phyloP scores from a whole-genome alignment of 495 filamentous ascomycete species.

The Aspergillus wentii region DNA sequence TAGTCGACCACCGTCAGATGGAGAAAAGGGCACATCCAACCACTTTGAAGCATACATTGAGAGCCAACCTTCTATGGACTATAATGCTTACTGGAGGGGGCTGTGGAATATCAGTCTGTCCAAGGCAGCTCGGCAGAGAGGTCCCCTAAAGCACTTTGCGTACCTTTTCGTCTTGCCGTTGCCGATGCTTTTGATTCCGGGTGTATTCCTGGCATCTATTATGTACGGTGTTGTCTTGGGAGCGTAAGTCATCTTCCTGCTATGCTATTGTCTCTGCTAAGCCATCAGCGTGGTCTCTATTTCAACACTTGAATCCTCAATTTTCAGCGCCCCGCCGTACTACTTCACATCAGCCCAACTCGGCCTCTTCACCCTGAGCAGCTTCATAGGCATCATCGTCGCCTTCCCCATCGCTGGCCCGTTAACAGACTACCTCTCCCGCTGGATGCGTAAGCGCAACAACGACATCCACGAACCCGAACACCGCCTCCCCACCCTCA shows the following conservation, averaged over 20 bases:
- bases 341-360: slow-evolving; percentile 20
- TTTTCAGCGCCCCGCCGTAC: slow-evolving; percentile 26
- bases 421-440: slow-evolving; percentile 25
- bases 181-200: slow-evolving; percentile 25
- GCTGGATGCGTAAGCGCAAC: slow-evolving; percentile 22
- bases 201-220: slow-evolving; percentile 22
- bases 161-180: slow-evolving; percentile 27
- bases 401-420: slow-evolving; percentile 28
- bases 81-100: slow-evolving; percentile 20
- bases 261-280: too few species aligned
- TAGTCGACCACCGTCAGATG: slow-evolving; percentile 12
- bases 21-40: too few species aligned
- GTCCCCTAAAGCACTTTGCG: slow-evolving; percentile 12
- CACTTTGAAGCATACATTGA: slow-evolving; percentile 9
- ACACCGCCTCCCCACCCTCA: slow-evolving; percentile 24
- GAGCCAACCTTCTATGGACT: slow-evolving; percentile 14
- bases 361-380: slow-evolving; percentile 25
- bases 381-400: slow-evolving; percentile 25
- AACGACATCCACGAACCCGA: slow-evolving; percentile 24
- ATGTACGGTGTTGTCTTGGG: slow-evolving; percentile 34
- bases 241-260: slow-evolving; percentile 24
- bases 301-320: slow-evolving; percentile 18
- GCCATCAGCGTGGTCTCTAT: slow-evolving; percentile 18
- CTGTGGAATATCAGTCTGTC: slow-evolving; percentile 22
- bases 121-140: slow-evolving; percentile 13